A percentile compares a stretch with the other conserved stretches of the same genome.
These are phyloP conservation scores for Microstegium vimineum DNA, from an alignment of 176 grass and related monocot genomes.

Conservation along the genomic window DNA sequence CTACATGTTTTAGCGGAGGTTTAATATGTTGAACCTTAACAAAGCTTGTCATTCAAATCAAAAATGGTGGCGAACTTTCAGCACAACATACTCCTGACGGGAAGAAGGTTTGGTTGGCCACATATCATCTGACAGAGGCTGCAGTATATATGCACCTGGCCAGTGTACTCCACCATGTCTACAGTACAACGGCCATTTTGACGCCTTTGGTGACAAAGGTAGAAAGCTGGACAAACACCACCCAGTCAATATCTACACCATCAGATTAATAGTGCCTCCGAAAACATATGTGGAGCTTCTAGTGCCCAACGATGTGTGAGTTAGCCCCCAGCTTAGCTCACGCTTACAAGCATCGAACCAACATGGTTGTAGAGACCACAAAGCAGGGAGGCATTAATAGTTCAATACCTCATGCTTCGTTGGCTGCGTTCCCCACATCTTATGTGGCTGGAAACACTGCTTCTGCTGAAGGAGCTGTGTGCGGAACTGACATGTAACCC, in stretches of 20 bases:
- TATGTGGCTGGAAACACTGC: neutral
- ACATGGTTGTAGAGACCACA: neutral
- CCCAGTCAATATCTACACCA: neutral
- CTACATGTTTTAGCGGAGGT: neutral
- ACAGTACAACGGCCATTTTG: no score
- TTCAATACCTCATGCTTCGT: neutral
- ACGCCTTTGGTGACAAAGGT: no score
- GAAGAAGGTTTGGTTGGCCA: no score
- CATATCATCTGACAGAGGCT: no score
- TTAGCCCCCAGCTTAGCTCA: neutral
- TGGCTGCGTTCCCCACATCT: neutral
- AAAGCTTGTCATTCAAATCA: no score
- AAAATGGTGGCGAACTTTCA: neutral
- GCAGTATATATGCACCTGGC: no score
- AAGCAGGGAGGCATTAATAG: neutral
- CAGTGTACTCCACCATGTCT: no score
- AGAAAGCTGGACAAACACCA: no score
- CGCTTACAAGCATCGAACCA: neutral
- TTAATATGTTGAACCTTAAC: no score
- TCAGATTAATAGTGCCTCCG: neutral
- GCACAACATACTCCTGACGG: no score
- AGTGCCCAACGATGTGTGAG: neutral
- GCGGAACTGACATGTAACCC: neutral
- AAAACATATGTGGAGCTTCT: neutral
- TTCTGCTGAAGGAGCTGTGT: neutral